Evolutionary conservation across 23 red algal species (phyloP), one percentile per base, ranked within the genome.

Genomic region (Gracilaria gracilis): DNA sequence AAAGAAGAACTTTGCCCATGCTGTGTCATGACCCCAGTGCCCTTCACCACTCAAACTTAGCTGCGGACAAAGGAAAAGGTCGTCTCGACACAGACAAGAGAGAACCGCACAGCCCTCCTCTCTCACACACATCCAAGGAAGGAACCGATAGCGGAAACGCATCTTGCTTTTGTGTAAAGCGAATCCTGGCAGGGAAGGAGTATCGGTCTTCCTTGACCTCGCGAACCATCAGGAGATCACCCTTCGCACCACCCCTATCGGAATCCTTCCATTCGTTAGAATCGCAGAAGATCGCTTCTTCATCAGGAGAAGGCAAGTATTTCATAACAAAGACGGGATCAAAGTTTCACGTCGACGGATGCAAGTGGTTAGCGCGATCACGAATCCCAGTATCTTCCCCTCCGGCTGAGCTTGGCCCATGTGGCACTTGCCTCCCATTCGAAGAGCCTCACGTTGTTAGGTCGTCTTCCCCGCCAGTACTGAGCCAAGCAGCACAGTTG

Each of bases 321-420:
- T 65, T 65, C 61, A 65, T 65, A 9, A 65, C 61, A 32, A 65
- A 32, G 1, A 27, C 61, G 61, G 61, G 61, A 65, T 65, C 61
- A 65, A 65, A 65, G 61, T 65, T 65, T 65, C 61, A 65, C 61
- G 61, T 65, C 9, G 61, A 65, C 25, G 61, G 61, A 27, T 65
- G 61, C 24, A 31, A 65, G 25, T 65, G 61, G 61, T 33, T 65
- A 65, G 25, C 25, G 25, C 23, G 25, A 32, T 65, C 61, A 32
- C 61, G 61, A 65, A 65, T 65, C 3, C 25, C 23, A 27, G 28
- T 65, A 29, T n/a, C 31, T 14, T 65, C 28, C n/a, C 61, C 61
- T 2, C 61, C 61, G 5, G 2, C 61, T 29, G 61, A 11, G 0
- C 61, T 65, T 65, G 14, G 61, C 7, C 61, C 61, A 6, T 65